A percentile compares a stretch with the other conserved stretches of the same genome.
Evolutionary conservation across 306 rosid species (phyloP).

Genomic region (Vigna hirtella): DNA sequence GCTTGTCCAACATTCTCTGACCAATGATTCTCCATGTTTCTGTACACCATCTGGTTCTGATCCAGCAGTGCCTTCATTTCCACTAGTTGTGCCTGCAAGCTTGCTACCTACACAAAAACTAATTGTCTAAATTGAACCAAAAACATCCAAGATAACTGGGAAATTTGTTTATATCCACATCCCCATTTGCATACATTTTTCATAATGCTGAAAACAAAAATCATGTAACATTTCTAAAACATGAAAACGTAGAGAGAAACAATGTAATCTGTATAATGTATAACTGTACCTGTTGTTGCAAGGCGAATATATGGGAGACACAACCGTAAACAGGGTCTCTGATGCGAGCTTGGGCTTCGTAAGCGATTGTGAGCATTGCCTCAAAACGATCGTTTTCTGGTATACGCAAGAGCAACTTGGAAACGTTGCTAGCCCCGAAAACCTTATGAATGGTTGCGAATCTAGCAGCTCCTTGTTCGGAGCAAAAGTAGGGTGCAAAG

Average conservation of each 20-base stretch:
- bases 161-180: slow-evolving; percentile 1
- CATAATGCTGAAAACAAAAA: too few relatives aligned
- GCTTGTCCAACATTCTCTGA: slow-evolving; percentile 48
- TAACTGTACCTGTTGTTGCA: slow-evolving; percentile 85
- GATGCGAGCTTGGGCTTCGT: slow-evolving; percentile 94
- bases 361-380: slow-evolving; percentile 90
- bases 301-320: slow-evolving; percentile 91
- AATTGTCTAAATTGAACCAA: neutral
- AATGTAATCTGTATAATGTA: neutral
- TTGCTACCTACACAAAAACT: slow-evolving; percentile 66
- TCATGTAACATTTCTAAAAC: too few relatives aligned
- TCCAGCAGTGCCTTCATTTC: slow-evolving; percentile 82
- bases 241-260: too few relatives aligned
- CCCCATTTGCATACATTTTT: too few relatives aligned
- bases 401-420: slow-evolving; percentile 74
- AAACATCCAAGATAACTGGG: neutral
- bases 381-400: slow-evolving; percentile 87
- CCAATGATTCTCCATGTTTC: slow-evolving; percentile 58
- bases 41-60: slow-evolving; percentile 57
- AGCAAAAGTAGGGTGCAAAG: slow-evolving; percentile 91
- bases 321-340: slow-evolving; percentile 97
- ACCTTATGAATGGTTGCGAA: slow-evolving; percentile 96
- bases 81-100: slow-evolving; percentile 81
- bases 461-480: slow-evolving; percentile 81
- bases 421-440: slow-evolving; percentile 94